Percentiles rank a stretch among this genome's conserved stretches.
phyloP scores from a whole-genome alignment of 140 eudicot species.

The Erigeron philadelphicus region DNA sequence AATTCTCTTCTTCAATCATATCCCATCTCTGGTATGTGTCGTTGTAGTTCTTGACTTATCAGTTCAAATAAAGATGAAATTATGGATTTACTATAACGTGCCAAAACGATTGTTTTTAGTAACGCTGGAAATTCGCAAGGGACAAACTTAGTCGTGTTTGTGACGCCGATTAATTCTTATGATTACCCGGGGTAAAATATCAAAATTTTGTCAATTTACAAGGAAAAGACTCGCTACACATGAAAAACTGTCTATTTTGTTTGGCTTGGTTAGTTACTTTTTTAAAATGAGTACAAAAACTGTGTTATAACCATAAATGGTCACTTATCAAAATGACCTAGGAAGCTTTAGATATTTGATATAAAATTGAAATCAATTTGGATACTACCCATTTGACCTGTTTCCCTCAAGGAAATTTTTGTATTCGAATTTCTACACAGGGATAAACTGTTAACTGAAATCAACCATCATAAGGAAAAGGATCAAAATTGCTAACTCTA shows the following conservation, averaged over 20 bases:
- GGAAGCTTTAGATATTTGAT: background rate
- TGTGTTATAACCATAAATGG: background rate
- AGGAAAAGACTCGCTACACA: too few species aligned
- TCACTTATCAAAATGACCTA: background rate
- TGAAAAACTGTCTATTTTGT: too few species aligned
- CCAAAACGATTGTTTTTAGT: background rate
- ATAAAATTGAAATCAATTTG: background rate
- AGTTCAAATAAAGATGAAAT: background rate
- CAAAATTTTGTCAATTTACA: background rate
- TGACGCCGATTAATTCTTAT: too few species aligned
- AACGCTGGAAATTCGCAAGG: too few species aligned
- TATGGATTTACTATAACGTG: background rate
- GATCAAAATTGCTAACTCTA: background rate
- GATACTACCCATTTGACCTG: background rate
- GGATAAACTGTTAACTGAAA: background rate
- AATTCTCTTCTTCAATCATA: conserved; percentile 27
- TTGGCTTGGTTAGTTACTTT: background rate
- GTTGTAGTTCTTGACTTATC: background rate
- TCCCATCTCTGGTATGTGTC: conserved; percentile 28
- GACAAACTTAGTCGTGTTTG: too few species aligned
- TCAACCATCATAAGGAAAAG: background rate
- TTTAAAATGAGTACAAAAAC: background rate
- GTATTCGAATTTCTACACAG: background rate
- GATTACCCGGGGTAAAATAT: too few species aligned
- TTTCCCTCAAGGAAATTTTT: background rate